Conservation (phyloP, 139 green algal species). For the Dunaliella primolecta region DNA sequence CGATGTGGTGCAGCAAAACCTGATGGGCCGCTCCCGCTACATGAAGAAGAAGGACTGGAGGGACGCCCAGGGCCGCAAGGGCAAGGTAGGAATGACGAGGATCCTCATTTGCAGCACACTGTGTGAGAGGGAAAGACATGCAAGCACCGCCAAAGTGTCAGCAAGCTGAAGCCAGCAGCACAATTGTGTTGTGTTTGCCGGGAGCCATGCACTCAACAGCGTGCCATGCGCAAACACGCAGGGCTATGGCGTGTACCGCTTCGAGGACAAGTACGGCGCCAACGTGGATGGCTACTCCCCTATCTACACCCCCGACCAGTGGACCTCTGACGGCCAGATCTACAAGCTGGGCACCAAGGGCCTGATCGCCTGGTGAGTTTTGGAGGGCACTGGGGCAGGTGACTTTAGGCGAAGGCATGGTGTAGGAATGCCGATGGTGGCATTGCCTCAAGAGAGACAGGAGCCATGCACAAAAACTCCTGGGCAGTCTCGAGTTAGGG, state of each 20-base stretch:
- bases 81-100: constrained; percentile 42
- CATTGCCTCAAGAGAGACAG: no score
- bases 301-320: constrained; percentile 95
- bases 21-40: constrained; percentile 68
- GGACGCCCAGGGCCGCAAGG: constrained; percentile 86
- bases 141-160: neutral
- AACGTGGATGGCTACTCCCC: constrained; percentile 96
- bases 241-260: constrained; percentile 88
- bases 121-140: neutral
- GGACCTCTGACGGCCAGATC: constrained; percentile 71
- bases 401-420: no score
- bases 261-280: constrained; percentile 87
- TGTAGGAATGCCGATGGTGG: no score
- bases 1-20: constrained; percentile 71
- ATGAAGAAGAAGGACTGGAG: constrained; percentile 85
- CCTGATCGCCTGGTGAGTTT: constrained; percentile 80
- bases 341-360: constrained; percentile 90
- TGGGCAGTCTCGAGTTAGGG: no score
- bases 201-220: neutral
- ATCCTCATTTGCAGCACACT: neutral
- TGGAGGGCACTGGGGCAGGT: no score
- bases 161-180: neutral
- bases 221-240: constrained; percentile 20
- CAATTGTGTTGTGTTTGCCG: neutral
- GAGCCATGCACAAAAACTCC: no score